Percentiles rank a stretch among this genome's conserved stretches.
phyloP scores from a whole-genome alignment of 345 rosid species.

The Erodium maritimum region DNA sequence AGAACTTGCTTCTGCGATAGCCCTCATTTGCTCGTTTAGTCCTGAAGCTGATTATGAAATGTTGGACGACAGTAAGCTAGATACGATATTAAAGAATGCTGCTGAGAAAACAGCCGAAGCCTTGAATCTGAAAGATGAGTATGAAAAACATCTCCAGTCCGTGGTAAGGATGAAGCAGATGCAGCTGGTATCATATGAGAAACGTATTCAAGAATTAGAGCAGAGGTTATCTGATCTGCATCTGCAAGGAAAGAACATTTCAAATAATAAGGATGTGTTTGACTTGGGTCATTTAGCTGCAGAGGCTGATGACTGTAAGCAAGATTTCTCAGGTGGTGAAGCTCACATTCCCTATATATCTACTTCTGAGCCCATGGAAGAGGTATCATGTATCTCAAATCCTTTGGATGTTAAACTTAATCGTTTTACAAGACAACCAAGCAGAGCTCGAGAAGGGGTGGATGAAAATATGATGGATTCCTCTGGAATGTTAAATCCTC shows the following conservation, averaged over 20 bases:
- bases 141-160: constrained; percentile 56
- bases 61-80: constrained; percentile 53
- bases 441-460: constrained; percentile 73
- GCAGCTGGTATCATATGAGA: constrained; percentile 77
- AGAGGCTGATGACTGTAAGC: constrained; percentile 32
- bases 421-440: constrained; percentile 43
- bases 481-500: constrained; percentile 52
- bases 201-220: constrained; percentile 90
- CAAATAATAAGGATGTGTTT: constrained; percentile 32
- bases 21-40: constrained; percentile 51
- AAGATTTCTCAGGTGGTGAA: constrained; percentile 31
- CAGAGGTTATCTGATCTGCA: constrained; percentile 65
- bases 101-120: constrained; percentile 81
- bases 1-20: constrained; percentile 90
- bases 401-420: constrained; percentile 39
- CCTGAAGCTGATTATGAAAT: constrained; percentile 58
- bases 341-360: constrained; percentile 33
- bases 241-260: constrained; percentile 48
- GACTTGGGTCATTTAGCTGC: constrained; percentile 24
- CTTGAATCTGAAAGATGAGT: constrained; percentile 70
- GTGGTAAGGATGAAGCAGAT: constrained; percentile 66
- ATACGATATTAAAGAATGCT: constrained; percentile 47
- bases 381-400: constrained; percentile 79
- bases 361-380: constrained; percentile 85
- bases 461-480: constrained; percentile 98